Percentiles rank a stretch among this genome's conserved stretches.
Conservation (phyloP, 139 green algal genomes). For the Yamagishiella unicocca region DNA sequence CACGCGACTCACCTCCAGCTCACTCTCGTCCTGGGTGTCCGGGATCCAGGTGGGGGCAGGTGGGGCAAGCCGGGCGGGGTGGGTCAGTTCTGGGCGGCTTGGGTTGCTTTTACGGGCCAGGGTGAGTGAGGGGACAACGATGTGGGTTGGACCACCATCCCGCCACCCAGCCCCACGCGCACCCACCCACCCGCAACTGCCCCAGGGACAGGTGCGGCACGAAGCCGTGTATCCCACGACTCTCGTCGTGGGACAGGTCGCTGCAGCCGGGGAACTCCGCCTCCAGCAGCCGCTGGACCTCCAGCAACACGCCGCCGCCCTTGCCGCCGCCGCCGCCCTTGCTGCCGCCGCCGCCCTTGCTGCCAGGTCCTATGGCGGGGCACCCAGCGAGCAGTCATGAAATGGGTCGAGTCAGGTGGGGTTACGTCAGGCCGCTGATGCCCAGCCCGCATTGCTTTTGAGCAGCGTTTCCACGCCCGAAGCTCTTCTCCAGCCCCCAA, state of each 20-base stretch:
- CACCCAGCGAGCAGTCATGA: no score
- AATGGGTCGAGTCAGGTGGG: not conserved
- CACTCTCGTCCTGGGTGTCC: no score
- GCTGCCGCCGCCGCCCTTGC: not conserved
- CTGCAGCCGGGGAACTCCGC: slow-evolving; percentile 71
- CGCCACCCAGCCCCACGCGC: not conserved
- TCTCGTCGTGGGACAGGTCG: slow-evolving; percentile 70
- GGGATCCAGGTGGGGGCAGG: no score
- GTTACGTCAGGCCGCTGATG: not conserved
- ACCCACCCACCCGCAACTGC: slow-evolving; percentile 60
- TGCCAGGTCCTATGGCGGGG: not conserved
- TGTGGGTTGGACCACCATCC: no score
- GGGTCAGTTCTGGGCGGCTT: no score
- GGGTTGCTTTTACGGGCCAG: no score
- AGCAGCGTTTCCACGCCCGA: no score
- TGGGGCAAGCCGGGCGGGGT: no score
- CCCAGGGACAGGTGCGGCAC: slow-evolving; percentile 79
- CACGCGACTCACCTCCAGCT: no score
- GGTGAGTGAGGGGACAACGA: no score
- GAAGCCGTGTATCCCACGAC: slow-evolving; percentile 63
- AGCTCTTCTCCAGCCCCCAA: no score
- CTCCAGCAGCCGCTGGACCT: not conserved
- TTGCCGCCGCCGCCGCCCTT: not conserved
- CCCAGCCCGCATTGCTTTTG: not conserved
- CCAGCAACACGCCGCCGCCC: not conserved